phyloP scores from a whole-genome alignment of 2,329 filamentous ascomycete genomes.

The Trichoderma hamatum region DNA sequence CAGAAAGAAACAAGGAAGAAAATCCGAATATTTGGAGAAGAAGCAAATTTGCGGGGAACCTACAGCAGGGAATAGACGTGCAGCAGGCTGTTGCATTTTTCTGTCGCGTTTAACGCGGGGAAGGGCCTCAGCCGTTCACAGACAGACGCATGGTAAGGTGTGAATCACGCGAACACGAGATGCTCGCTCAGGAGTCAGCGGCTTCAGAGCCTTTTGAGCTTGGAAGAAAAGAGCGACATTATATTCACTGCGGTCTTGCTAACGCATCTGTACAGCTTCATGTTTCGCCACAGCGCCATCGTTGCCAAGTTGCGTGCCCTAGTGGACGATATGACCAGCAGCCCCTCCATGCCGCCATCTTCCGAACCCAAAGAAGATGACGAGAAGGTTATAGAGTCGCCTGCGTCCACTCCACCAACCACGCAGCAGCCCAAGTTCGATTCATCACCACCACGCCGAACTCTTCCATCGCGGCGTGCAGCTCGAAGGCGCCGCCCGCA shows the following conservation, averaged over 20 bases:
- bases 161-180: slow-evolving; percentile 27
- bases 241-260: neutral
- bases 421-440: slow-evolving; percentile 31
- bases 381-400: slow-evolving; percentile 9
- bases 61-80: slow-evolving; percentile 24
- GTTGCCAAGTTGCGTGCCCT: slow-evolving; percentile 38
- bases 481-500: slow-evolving; percentile 45
- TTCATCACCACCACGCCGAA: slow-evolving; percentile 25
- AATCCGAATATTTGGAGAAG: slow-evolving; percentile 13
- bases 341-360: slow-evolving; percentile 21
- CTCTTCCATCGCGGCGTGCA: slow-evolving; percentile 18
- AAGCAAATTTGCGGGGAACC: slow-evolving; percentile 9
- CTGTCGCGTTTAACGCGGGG: slow-evolving; percentile 25
- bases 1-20: neutral
- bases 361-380: slow-evolving; percentile 3
- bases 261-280: slow-evolving; percentile 9
- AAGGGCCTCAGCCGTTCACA: neutral
- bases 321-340: slow-evolving; percentile 32
- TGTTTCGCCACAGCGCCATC: slow-evolving; percentile 36
- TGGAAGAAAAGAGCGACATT: neutral
- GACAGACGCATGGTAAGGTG: neutral
- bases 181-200: slow-evolving; percentile 38
- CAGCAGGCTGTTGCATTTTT: slow-evolving; percentile 3
- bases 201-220: slow-evolving; percentile 9
- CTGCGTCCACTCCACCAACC: slow-evolving; percentile 34